Conservation (phyloP, 768 basidiomycete species). For the Cystobasidium ongulense region DNA sequence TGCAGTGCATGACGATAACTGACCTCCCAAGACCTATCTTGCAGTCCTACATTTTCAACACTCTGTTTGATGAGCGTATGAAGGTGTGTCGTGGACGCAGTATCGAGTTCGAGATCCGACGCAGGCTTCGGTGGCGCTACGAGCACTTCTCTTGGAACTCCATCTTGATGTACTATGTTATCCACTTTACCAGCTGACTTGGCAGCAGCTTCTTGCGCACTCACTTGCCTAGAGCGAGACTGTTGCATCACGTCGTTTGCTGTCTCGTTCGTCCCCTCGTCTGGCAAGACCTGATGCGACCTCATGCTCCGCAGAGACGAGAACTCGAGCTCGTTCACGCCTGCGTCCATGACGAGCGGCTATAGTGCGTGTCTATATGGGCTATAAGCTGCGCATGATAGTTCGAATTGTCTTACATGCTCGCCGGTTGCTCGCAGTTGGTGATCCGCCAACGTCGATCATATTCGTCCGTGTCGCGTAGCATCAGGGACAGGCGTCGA, state of each 20-base stretch:
- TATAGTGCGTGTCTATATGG: neutral
- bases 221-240: neutral
- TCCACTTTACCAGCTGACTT: neutral
- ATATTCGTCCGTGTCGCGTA: neutral
- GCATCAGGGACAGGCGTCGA: too few relatives aligned
- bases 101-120: neutral
- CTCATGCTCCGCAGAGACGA: neutral
- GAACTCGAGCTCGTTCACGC: slow-evolving; percentile 4
- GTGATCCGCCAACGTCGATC: neutral
- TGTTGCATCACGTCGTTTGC: too few relatives aligned
- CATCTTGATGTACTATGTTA: neutral
- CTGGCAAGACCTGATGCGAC: neutral
- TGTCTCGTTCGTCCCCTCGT: too few relatives aligned
- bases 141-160: neutral
- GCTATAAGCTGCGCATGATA: neutral
- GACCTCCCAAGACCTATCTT: neutral
- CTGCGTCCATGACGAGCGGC: neutral
- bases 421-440: neutral
- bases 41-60: slow-evolving; percentile 1
- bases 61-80: slow-evolving; percentile 1
- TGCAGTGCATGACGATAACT: too few relatives aligned
- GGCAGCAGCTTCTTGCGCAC: neutral
- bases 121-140: neutral
- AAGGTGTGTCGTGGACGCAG: neutral
- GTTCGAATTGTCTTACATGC: neutral